phyloP scores from a whole-genome alignment of 2,329 filamentous ascomycete genomes.

The Cladosporium sp. region DNA sequence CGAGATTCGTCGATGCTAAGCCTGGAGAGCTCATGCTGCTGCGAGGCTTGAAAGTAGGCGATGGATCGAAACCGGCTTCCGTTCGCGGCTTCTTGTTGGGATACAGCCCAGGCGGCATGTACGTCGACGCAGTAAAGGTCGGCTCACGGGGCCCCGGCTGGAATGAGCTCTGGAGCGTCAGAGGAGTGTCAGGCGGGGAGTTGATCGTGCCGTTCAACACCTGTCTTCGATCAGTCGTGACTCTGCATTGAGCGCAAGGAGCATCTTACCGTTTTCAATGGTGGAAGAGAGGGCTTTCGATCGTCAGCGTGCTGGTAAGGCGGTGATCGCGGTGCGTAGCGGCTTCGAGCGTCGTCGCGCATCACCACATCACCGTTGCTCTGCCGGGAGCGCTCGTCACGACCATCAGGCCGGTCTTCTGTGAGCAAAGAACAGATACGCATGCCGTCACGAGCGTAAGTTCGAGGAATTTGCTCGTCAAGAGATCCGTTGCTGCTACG shows the following conservation, averaged over 20 bases:
- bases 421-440: conserved; percentile 6
- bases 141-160: conserved; percentile 29
- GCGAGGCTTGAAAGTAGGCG: conserved; percentile 1
- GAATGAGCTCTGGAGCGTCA: conserved; percentile 16
- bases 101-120: conserved; percentile 30
- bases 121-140: conserved; percentile 24
- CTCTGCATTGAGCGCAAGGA: conserved; percentile 18
- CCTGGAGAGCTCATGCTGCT: conserved; percentile 6
- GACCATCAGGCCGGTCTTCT: not conserved
- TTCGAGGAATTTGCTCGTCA: conserved; percentile 16
- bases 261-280: conserved; percentile 27
- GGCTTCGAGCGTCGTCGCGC: conserved; percentile 17
- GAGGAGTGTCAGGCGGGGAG: conserved; percentile 22
- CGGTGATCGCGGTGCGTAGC: conserved; percentile 23
- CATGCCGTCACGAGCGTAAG: conserved; percentile 9
- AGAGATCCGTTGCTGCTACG: conserved; percentile 23
- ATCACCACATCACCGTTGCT: not conserved
- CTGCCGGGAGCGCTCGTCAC: not conserved
- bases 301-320: conserved; percentile 23
- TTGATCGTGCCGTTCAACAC: conserved; percentile 5
- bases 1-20: not conserved
- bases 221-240: not conserved
- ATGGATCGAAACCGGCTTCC: conserved; percentile 10
- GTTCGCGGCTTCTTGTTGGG: conserved; percentile 31
- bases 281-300: conserved; percentile 29